Evolutionary conservation across 164 flowering plant genomes (phyloP).

Genomic region (Vitis rotundifolia): DNA sequence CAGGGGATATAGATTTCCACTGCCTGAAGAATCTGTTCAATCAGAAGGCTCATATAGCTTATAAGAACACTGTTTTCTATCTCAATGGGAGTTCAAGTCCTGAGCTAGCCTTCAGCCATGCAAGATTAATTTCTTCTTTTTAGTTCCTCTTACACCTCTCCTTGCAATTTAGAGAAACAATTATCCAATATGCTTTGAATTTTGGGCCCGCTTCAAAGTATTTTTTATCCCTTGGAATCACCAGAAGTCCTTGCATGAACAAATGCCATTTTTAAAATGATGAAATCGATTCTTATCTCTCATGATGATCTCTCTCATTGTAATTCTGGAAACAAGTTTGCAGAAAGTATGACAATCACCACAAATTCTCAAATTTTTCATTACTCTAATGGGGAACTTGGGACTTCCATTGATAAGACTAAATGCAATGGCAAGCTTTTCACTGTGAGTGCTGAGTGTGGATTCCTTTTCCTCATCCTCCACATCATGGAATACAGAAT

Average conservation of each 20-base stretch:
- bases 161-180: too few relatives aligned
- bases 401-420: slow-evolving; percentile 30
- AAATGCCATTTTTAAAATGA: slow-evolving; percentile 42
- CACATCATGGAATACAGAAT: slow-evolving; percentile 43
- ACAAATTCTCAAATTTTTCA: slow-evolving; percentile 46
- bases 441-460: slow-evolving; percentile 36
- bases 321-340: slow-evolving; percentile 31
- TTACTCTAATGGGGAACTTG: slow-evolving; percentile 36
- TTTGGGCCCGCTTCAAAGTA: too few relatives aligned
- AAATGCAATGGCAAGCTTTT: slow-evolving; percentile 47
- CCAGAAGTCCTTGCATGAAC: slow-evolving; percentile 52
- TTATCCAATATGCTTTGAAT: too few relatives aligned
- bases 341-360: slow-evolving; percentile 43
- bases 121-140: too few relatives aligned
- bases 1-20: too few relatives aligned
- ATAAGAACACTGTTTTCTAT: too few relatives aligned
- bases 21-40: too few relatives aligned
- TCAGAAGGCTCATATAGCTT: too few relatives aligned
- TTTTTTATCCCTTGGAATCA: slow-evolving; percentile 11
- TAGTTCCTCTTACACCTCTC: too few relatives aligned
- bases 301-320: slow-evolving; percentile 35
- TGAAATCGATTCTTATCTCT: slow-evolving; percentile 47
- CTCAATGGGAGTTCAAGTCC: too few relatives aligned
- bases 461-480: slow-evolving; percentile 45
- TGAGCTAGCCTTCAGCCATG: too few relatives aligned